Evolutionary conservation across 2,329 filamentous ascomycete genomes (phyloP).

Genomic region (Apiospora marii): DNA sequence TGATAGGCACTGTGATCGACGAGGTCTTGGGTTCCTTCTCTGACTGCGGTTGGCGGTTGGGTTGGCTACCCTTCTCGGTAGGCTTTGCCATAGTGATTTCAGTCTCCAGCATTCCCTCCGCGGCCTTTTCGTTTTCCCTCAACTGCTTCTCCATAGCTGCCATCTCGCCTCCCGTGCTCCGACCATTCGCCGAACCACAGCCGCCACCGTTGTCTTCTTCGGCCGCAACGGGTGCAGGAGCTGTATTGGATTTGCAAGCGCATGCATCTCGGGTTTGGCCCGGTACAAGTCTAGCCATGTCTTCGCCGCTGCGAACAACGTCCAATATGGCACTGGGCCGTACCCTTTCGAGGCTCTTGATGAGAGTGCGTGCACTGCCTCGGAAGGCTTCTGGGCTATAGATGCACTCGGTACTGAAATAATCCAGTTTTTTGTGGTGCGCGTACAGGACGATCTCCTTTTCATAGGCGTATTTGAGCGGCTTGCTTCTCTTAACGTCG

Average conservation of each 20-base stretch:
- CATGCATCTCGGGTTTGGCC: conserved; percentile 58
- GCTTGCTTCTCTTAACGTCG: conserved; percentile 94
- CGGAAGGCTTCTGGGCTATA: conserved; percentile 98
- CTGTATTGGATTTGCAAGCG: conserved; percentile 54
- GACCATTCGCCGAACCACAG: conserved; percentile 76
- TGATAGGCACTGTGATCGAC: conserved; percentile 39
- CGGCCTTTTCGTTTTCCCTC: conserved; percentile 68
- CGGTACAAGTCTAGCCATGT: conserved; percentile 90
- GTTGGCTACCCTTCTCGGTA: neutral
- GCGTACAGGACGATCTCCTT: conserved; percentile 99
- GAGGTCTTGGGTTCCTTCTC: conserved; percentile 33
- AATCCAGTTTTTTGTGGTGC: conserved; percentile 95
- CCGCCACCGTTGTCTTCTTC: conserved; percentile 70
- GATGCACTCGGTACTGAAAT: conserved; percentile 98
- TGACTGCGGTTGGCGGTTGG: no score
- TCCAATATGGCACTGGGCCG: conserved; percentile 94
- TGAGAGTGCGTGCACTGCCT: conserved; percentile 87
- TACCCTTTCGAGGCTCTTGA: conserved; percentile 94
- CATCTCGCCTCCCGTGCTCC: conserved; percentile 78
- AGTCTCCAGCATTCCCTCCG: conserved; percentile 66
- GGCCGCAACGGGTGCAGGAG: conserved; percentile 38
- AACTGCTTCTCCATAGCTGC: conserved; percentile 80
- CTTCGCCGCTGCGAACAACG: conserved; percentile 92
- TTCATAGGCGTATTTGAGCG: conserved; percentile 97
- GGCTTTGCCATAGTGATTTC: conserved; percentile 61